phyloP scores from a whole-genome alignment of 129 eudicot species.

The Chrysanthemum seticuspe region DNA sequence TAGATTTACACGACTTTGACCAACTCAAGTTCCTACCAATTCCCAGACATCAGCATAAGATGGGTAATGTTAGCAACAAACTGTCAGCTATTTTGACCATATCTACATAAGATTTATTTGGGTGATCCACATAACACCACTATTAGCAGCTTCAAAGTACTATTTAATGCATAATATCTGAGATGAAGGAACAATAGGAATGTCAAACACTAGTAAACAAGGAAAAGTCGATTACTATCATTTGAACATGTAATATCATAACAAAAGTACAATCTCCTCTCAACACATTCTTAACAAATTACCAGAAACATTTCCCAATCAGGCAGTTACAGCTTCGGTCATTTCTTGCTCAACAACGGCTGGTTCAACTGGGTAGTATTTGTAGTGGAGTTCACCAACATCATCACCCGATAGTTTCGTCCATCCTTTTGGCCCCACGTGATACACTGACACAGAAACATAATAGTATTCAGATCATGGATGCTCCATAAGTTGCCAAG shows the following conservation, averaged over 20 bases:
- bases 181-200: not conserved
- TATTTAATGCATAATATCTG: not conserved
- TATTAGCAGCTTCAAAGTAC: not conserved
- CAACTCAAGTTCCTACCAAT: no score
- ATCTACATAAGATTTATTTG: not conserved
- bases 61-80: no score
- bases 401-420: conserved; percentile 91
- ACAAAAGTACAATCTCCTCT: not conserved
- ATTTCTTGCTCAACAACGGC: conserved; percentile 81
- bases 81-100: no score
- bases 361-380: conserved; percentile 76
- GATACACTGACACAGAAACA: conserved; percentile 57
- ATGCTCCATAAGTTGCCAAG: no score
- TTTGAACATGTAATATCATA: not conserved
- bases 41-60: no score
- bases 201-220: conserved; percentile 5
- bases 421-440: conserved; percentile 97
- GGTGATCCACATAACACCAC: not conserved
- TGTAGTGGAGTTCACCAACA: conserved; percentile 90
- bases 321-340: conserved; percentile 64
- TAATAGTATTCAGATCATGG: not conserved
- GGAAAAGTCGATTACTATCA: conserved; percentile 2
- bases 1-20: no score
- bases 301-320: conserved; percentile 12
- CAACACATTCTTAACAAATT: not conserved